Conservation (phyloP, 2,329 filamentous ascomycete genomes). For the Trichoderma semiorbis region DNA sequence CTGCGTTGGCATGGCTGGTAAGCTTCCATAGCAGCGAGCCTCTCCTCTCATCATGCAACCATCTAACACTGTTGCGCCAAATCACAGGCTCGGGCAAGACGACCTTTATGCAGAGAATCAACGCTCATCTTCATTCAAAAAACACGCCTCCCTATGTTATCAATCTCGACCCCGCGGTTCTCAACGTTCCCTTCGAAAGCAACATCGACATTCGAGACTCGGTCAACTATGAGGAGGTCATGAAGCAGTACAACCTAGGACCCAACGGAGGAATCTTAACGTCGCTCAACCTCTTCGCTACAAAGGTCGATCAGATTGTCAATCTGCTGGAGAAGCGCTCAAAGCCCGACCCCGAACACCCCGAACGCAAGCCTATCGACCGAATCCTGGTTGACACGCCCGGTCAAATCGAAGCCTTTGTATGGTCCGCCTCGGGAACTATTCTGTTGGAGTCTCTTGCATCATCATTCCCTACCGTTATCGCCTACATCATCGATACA, state of each 20-base stretch:
- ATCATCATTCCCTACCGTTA: constrained; percentile 91
- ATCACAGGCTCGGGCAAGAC: constrained; percentile 84
- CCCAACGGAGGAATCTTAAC: constrained; percentile 97
- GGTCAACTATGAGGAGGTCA: constrained; percentile 99
- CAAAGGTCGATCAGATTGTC: constrained; percentile 96
- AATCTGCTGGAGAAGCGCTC: constrained; percentile 85
- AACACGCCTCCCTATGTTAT: constrained; percentile 86
- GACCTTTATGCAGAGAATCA: constrained; percentile 99
- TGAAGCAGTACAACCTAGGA: constrained; percentile 98
- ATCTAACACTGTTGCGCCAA: not conserved
- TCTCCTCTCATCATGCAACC: not conserved
- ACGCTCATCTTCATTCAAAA: constrained; percentile 81
- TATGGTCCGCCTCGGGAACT: constrained; percentile 93
- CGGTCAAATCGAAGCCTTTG: constrained; percentile 97
- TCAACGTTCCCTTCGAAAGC: constrained; percentile 88
- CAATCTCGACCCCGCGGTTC: constrained; percentile 93
- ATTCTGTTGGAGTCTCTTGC: constrained; percentile 92
- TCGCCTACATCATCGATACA: constrained; percentile 97
- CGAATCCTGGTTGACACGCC: constrained; percentile 94
- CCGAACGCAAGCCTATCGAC: constrained; percentile 62
- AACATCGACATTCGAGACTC: constrained; percentile 99
- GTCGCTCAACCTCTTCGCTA: constrained; percentile 92
- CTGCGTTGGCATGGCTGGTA: constrained; percentile 94
- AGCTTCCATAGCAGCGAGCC: constrained; percentile 22
- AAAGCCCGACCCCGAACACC: constrained; percentile 57